Evolutionary conservation across 1,139 yeast genomes (phyloP), one percentile per base, ranked within the genome.

Genomic region (Candida sp.): DNA sequence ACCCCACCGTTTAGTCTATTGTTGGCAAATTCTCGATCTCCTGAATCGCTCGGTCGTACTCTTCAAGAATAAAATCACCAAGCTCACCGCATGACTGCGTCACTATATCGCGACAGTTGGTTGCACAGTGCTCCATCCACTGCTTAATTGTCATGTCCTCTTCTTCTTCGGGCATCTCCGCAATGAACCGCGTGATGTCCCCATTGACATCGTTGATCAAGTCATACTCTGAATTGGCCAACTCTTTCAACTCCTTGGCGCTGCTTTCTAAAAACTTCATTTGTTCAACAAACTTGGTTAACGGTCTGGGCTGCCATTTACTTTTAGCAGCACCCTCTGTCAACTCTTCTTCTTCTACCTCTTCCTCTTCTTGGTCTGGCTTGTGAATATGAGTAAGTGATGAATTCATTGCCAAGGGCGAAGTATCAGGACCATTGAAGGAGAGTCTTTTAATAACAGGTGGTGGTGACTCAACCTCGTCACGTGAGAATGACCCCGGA

Each of bases 131-230:
- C 44, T 65, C 65, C 23, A 90, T 69, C 96, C 96, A 91, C 54
- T 88, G 83, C 47, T 77, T 77, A 17, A 91, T 80, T 0, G 90
- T 84, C 87, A 87, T 83, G 28, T 81, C 75, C 59, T 88, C 75
- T 60, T 88, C 93, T 17, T 80, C 80, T 34, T 80, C 85, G 0
- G 96, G 93, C 81, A 89, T 84, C 44, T 83, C 84, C 1, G 85
- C 78, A 2, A 87, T 82, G 60, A 88, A 88, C 49, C 76, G 75
- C 0, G 89, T 82, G 26, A 88, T 66, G 40, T 80, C 80, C 1
- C 93, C 91, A 54, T 85, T 89, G 33, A 73, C 63, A 61, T 88
- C 96, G 55, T 85, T 81, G 48, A 73, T 70, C 11, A 83, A 66
- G 38, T 71, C 73, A 52, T 67, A 65, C 9, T 63, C 56, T 1